Percentiles rank a stretch among this genome's conserved stretches.
Conservation (phyloP, 805 yeast species). For the Maudiozyma barnettii region DNA sequence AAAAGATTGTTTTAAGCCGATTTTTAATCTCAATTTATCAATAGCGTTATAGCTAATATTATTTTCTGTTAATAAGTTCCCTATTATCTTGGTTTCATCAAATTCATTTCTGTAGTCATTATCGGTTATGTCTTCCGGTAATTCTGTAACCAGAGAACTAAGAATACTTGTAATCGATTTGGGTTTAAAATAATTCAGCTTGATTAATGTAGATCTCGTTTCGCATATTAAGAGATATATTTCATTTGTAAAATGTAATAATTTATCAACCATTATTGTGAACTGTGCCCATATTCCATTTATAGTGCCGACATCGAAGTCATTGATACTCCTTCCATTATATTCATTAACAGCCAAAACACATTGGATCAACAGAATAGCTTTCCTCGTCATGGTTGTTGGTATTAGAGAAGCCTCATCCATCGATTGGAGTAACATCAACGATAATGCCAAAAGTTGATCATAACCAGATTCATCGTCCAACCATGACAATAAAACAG, state of each 20-base stretch:
- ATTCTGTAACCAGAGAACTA: conserved; percentile 10
- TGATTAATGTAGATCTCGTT: conserved; percentile 13
- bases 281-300: conserved; percentile 16
- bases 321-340: conserved; percentile 3
- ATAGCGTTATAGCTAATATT: background rate
- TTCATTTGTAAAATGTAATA: conserved; percentile 19
- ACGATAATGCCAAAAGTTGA: conserved; percentile 12
- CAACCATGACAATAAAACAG: conserved; percentile 16
- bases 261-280: conserved; percentile 12
- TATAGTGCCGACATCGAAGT: conserved; percentile 4
- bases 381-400: conserved; percentile 19
- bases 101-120: background rate
- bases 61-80: background rate
- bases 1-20: conserved; percentile 2
- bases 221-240: conserved; percentile 19
- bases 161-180: conserved; percentile 14
- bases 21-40: background rate
- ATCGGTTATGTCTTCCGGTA: conserved; percentile 5
- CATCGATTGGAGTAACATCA: conserved; percentile 18
- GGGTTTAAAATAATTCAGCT: conserved; percentile 9
- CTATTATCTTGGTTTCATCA: background rate
- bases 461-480: conserved; percentile 15
- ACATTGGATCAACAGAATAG: conserved; percentile 19
- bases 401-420: conserved; percentile 21
- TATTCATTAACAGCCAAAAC: conserved; percentile 7